phyloP scores from a whole-genome alignment of 257 asterid species.

The Echium plantagineum region DNA sequence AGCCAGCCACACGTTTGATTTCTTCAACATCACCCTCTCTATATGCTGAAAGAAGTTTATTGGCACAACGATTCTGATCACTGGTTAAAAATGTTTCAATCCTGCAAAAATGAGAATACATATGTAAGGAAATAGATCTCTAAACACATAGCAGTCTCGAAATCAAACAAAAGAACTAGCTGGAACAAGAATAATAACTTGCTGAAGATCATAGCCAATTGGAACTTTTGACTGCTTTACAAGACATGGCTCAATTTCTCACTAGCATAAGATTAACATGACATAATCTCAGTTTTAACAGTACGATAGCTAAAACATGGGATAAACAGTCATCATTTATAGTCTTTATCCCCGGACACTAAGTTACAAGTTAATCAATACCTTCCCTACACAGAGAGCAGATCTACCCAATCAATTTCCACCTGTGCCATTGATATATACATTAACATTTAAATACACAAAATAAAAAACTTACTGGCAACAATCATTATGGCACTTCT shows the following conservation, averaged over 20 bases:
- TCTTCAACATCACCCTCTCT: slow-evolving; percentile 81
- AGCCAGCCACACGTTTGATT: slow-evolving; percentile 78
- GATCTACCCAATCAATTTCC: not conserved
- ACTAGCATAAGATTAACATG: too few species aligned
- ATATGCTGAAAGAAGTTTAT: slow-evolving; percentile 72
- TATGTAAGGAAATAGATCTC: not conserved
- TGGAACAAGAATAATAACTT: not conserved
- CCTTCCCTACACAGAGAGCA: not conserved
- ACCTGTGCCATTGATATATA: not conserved
- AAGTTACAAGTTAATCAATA: not conserved
- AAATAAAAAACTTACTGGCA: slow-evolving; percentile 62
- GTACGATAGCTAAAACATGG: too few species aligned
- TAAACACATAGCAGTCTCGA: not conserved
- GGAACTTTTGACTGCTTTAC: too few species aligned
- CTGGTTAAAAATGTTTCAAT: slow-evolving; percentile 72
- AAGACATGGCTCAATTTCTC: too few species aligned
- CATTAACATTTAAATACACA: not conserved
- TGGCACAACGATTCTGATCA: slow-evolving; percentile 88
- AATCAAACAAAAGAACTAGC: slow-evolving; percentile 3
- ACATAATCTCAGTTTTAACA: too few species aligned
- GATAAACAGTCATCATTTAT: too few species aligned
- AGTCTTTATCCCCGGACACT: too few species aligned
- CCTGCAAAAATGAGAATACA: slow-evolving; percentile 33
- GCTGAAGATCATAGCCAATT: too few species aligned
- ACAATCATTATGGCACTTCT: slow-evolving; percentile 92